Evolutionary conservation across 2,329 filamentous ascomycete genomes (phyloP).

Genomic region (Plectosphaerella cucumerina): DNA sequence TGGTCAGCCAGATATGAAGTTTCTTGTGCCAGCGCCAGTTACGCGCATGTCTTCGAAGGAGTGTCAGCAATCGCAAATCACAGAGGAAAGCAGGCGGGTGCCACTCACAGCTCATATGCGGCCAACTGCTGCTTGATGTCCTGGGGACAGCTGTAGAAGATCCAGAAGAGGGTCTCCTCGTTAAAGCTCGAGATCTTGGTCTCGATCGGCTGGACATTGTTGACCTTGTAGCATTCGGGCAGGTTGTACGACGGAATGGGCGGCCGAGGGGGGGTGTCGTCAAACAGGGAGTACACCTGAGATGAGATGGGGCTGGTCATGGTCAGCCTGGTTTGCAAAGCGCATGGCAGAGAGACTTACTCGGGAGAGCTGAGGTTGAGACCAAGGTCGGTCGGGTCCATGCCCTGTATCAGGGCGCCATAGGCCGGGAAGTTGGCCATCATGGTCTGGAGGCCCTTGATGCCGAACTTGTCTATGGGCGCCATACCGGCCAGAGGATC

Average conservation of each 20-base stretch:
- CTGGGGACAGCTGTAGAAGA: conserved; percentile 63
- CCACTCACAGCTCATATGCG: conserved; percentile 55
- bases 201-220: conserved; percentile 61
- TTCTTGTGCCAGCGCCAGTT: conserved; percentile 70
- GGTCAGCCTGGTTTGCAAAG: conserved; percentile 11
- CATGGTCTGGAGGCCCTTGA: conserved; percentile 59
- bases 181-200: conserved; percentile 64
- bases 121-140: conserved; percentile 62
- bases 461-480: conserved; percentile 59
- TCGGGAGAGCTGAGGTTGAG: conserved; percentile 54
- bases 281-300: conserved; percentile 58
- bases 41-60: conserved; percentile 49
- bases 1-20: conserved; percentile 62
- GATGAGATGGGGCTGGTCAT: conserved; percentile 46
- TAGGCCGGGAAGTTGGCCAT: conserved; percentile 63
- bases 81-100: not conserved
- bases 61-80: not conserved
- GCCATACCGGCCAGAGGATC: conserved; percentile 60
- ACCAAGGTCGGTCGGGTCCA: conserved; percentile 54
- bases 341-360: conserved; percentile 36
- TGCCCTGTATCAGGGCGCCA: conserved; percentile 54
- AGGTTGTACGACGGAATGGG: conserved; percentile 51
- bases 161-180: conserved; percentile 65
- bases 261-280: conserved; percentile 54
- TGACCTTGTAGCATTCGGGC: conserved; percentile 64